Conservation (phyloP, 2,329 filamentous ascomycete species). For the Beauveria rudraprayagi region DNA sequence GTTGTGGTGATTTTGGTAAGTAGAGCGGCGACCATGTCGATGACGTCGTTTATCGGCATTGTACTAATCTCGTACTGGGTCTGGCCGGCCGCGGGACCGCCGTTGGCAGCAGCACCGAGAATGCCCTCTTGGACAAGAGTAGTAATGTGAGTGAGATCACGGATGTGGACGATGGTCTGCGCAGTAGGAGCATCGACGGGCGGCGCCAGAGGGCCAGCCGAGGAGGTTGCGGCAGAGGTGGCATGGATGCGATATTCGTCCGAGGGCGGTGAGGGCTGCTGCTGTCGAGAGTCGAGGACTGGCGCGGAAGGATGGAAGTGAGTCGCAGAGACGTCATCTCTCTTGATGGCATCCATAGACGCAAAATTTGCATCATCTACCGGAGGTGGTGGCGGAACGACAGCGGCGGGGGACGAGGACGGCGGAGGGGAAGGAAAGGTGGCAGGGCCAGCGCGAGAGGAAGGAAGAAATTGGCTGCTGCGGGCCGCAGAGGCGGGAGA, state of each 20-base stretch:
- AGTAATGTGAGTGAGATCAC: conserved; percentile 85
- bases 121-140: conserved; percentile 75
- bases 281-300: conserved; percentile 13
- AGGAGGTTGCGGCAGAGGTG: conserved; percentile 25
- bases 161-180: conserved; percentile 63
- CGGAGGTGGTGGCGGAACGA: conserved; percentile 23
- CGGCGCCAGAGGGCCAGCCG: conserved; percentile 12
- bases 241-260: conserved; percentile 21
- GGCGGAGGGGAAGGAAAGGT: conserved; percentile 47
- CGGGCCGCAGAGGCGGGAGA: conserved; percentile 12
- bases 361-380: conserved; percentile 34
- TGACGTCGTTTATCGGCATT: conserved; percentile 95
- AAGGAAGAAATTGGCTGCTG: conserved; percentile 16
- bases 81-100: conserved; percentile 21
- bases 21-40: conserved; percentile 96
- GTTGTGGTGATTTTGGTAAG: conserved; percentile 96
- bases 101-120: conserved; percentile 36
- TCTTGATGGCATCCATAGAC: conserved; percentile 40
- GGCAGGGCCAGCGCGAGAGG: conserved; percentile 33
- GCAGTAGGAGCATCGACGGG: conserved; percentile 23
- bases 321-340: conserved; percentile 9
- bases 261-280: conserved; percentile 29
- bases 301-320: conserved; percentile 2
- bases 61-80: conserved; percentile 88
- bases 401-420: conserved; percentile 41